Evolutionary conservation across 495 filamentous ascomycete species (phyloP), one percentile per base, ranked within the genome.

Genomic region (Xylaria longipes): DNA sequence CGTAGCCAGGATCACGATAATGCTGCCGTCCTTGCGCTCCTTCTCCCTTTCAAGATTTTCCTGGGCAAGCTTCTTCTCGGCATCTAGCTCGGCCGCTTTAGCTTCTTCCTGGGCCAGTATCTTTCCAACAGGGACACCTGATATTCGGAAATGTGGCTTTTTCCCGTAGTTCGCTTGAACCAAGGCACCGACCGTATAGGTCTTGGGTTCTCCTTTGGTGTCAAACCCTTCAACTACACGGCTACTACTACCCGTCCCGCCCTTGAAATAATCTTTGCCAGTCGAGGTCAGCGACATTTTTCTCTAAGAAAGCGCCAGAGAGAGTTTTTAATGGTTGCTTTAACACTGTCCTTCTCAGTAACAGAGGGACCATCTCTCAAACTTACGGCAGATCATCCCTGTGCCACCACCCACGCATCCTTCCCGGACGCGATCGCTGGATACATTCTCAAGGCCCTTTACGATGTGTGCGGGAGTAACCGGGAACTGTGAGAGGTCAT

Each of bases 141-240:
- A 79, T 65, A 88, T 83, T 8, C 79, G 75, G 46, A 89, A 77
- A 65, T 84, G 80, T 15, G 78, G 74, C 70, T 77, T 77, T 9
- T 73, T 68, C 0, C 87, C 87, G 62, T 86, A 89, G 68, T 88
- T 89, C 27, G 83, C 80, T 75, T 88, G 86, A 29, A 85, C 84
- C 31, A 89, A 76, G 14, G 81, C 85, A 5, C 71, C 87, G 6
- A 89, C 79, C 0, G 86, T 87, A 69, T 87, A 89, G 31, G 71
- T 73, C 71, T 77, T 82, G 22, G 74, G 72, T n/a, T 73, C 73
- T 6, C 74, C 76, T 33, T 70, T 66, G 33, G 41, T 74, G 31
- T 78, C 80, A 15, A 80, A 70, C 17, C 82, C 80, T 5, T 75
- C 76, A 11, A 88, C 78, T 1, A 86, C 41, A 25, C 87, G 76